Conservation (phyloP, 2,329 filamentous ascomycete genomes). For the Fusarium continuum region DNA sequence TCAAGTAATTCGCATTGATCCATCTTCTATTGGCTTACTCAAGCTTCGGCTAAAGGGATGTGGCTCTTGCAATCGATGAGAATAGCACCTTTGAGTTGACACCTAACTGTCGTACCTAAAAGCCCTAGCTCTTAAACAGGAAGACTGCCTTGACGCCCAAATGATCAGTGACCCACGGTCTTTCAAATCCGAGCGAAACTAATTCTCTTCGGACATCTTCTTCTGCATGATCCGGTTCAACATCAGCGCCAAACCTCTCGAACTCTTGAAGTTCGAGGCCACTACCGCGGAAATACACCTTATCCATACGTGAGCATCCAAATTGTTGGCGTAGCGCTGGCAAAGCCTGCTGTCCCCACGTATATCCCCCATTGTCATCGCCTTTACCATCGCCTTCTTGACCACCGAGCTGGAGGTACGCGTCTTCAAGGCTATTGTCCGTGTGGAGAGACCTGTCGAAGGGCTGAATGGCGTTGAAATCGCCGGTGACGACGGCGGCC, state of each 20-base stretch:
- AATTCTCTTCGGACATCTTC: not conserved
- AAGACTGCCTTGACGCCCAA: constrained; percentile 11
- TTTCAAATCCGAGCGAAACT: constrained; percentile 11
- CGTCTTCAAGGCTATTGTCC: constrained; percentile 60
- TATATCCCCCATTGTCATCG: constrained; percentile 54
- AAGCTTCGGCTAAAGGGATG: no score
- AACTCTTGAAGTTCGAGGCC: constrained; percentile 43
- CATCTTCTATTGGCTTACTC: no score
- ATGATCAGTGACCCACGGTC: constrained; percentile 15
- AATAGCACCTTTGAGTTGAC: no score
- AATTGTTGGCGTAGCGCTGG: constrained; percentile 53
- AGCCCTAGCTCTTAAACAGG: not conserved
- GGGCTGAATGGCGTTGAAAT: constrained; percentile 66
- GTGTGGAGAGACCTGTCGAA: constrained; percentile 60
- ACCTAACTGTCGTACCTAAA: no score
- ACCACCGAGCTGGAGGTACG: constrained; percentile 61
- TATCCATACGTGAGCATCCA: constrained; percentile 63
- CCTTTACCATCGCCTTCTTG: constrained; percentile 55
- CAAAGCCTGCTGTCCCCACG: constrained; percentile 65
- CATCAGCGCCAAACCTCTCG: constrained; percentile 58
- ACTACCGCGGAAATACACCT: constrained; percentile 58
- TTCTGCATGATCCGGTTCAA: constrained; percentile 36
- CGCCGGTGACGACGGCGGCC: constrained; percentile 60
- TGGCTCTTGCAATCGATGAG: no score
- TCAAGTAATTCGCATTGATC: no score